Base-by-base conservation (phyloP, 805 yeast genomes). In the Candida pini region DNA sequence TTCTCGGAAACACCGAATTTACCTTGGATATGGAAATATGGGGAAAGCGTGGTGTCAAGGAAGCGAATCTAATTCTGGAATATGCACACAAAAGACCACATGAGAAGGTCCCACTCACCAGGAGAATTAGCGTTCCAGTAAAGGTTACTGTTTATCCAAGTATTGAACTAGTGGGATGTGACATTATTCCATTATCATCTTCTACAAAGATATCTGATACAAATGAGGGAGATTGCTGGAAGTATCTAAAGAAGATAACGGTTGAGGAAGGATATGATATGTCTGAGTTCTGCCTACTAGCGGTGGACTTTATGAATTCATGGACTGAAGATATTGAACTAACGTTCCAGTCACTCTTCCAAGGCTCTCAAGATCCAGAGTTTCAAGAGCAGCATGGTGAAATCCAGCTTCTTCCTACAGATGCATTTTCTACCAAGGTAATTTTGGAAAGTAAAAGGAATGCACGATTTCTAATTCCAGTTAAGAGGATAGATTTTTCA, bases 291-390 rank as follows among this genome's bases (percentile, higher is more conserved):
- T 78, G 81, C 42, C 58, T 82, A 30, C 60, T 83, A 35, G 67
- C 86, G 1, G 49, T 90, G 10, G 97, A 92, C 53, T 58, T 92
- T 38, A 71, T 87, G 44, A 90, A 92, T 54, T 69, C 83, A 2
- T 89, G 96, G 92, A 68, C 72, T 6, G 80, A 78, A 31, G 69
- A 71, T 19, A 56, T 75, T 39, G 45, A 51, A 7, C 50, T 67
- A 4, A 45, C 41, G 3, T 44, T 62, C 30, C 52, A 42, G 19
- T 46, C 53, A n/a, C 31, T 50, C 6, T 25, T 45, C 2, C 31
- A 34, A 10, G 51, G 57, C 3, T 51, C 58, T 1, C 25, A 18
- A 0, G 49, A 46, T 26, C 39, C 42, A 0, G 40, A 41, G 4
- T 51, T 53, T 28, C 55, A 51, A 33, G 51, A 53, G 20, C 36